Percentiles rank a stretch among this genome's conserved stretches.
Evolutionary conservation across 2,329 filamentous ascomycete genomes (phyloP).

Genomic region (Xylariaceae sp.): DNA sequence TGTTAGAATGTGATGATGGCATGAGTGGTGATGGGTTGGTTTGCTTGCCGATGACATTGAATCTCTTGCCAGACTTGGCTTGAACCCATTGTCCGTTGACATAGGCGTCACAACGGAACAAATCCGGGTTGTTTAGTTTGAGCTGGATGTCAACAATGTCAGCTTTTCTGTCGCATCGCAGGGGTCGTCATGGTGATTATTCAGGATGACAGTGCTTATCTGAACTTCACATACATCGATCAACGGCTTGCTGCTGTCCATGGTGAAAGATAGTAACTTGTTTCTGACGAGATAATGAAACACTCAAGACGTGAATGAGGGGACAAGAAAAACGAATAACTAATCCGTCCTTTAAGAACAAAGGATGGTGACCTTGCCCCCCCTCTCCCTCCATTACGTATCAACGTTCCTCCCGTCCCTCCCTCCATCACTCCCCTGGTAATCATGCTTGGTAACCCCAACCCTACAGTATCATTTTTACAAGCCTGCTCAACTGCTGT

Average conservation of each 20-base stretch:
- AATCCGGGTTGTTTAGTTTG: conserved; percentile 47
- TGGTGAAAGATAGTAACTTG: not conserved
- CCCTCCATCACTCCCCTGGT: too few species aligned
- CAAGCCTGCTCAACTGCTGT: too few species aligned
- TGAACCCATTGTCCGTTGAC: conserved; percentile 51
- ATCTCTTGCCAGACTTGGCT: conserved; percentile 51
- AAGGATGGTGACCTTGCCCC: too few species aligned
- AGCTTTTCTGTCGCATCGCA: not conserved
- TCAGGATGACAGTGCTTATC: not conserved
- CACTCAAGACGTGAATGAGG: not conserved
- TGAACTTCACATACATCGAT: conserved; percentile 13
- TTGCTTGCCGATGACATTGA: conserved; percentile 47
- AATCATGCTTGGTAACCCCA: too few species aligned
- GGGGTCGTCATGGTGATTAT: not conserved
- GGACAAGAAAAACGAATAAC: not conserved
- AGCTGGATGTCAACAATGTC: conserved; percentile 17
- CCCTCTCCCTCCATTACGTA: too few species aligned
- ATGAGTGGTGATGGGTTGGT: not conserved
- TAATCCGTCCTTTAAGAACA: not conserved
- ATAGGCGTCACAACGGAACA: conserved; percentile 50
- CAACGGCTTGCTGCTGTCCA: not conserved
- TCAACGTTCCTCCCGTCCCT: too few species aligned
- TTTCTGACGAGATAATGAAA: not conserved
- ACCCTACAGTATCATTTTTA: too few species aligned
- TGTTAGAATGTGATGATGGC: not conserved